These are phyloP conservation scores for Endocalyx cinctus DNA, from an alignment of 2,329 filamentous ascomycete genomes.

Conservation along the genomic window DNA sequence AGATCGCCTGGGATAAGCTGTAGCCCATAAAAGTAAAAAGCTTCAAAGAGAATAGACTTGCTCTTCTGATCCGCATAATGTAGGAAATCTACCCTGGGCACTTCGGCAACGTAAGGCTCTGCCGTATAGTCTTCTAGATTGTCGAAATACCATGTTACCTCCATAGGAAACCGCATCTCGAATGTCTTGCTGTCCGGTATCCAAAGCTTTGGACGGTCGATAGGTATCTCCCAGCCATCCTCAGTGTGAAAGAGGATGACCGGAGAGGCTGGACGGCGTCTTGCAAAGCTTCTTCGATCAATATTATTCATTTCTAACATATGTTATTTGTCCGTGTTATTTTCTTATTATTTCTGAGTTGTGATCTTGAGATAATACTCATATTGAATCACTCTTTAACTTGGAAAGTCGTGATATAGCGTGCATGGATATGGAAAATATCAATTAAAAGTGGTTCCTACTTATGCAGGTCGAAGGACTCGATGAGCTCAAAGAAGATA, in stretches of 20 bases:
- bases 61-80: neutral
- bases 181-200: conserved; percentile 2
- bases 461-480: too few species aligned
- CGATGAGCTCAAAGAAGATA: too few species aligned
- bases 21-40: conserved; percentile 3
- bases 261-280: conserved; percentile 3
- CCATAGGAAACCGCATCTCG: neutral
- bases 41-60: neutral
- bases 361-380: neutral
- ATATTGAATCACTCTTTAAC: neutral
- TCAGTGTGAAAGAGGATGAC: conserved; percentile 4
- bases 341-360: neutral
- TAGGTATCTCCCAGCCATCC: neutral
- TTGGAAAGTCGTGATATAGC: neutral
- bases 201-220: neutral
- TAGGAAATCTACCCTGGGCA: conserved; percentile 5
- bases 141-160: conserved; percentile 5
- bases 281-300: neutral
- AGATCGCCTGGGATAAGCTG: conserved; percentile 2
- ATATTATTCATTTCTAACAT: neutral
- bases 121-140: conserved; percentile 4
- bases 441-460: conserved; percentile 2
- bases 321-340: too few species aligned
- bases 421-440: neutral
- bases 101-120: conserved; percentile 3